Evolutionary conservation across 2,329 filamentous ascomycete genomes (phyloP), one percentile per base, ranked within the genome.

Genomic region (Lachnellula occidentalis): DNA sequence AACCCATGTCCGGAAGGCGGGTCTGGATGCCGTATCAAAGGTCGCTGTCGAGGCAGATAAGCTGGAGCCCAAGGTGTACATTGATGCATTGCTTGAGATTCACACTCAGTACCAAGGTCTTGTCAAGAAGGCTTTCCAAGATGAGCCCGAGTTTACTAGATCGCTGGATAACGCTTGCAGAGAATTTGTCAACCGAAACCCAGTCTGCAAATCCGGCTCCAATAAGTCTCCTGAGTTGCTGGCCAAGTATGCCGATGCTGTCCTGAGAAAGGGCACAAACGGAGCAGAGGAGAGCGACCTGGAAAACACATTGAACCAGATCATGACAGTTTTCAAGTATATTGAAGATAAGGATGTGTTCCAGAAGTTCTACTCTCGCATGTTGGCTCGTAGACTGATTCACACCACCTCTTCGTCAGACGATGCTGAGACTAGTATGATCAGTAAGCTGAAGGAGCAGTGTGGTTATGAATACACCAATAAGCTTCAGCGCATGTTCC

Each of bases 321-420:
- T 99, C 66, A 99, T 99, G 94, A 96, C 92, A 1, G 90, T 99
- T 53, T 99, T 99, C 82, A 97, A 97, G 76, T 99, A 99, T 73
- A 97, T 99, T 60, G 94, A 99, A 70, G 95, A 99, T 74, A 99
- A 99, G 78, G 94, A 99, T 68, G 95, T 99, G 5, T 99, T 99
- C 80, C 94, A 97, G 72, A 99, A 97, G 72, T 99, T 96, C 74
- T 99, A 99, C 74, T 95, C 92, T 2, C 88, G 92, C 59, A 96
- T 96, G 86, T 77, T 99, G 64, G 94, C 94, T 48, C 90, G 95
- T 71, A 90, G 94, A 66, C 76, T 99, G 53, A 94, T 99, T 17
- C 90, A 96, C 71, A 91, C 88, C 70, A 96, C 88, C 70, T 97
- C 94, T 0, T 94, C 94, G 3, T 96, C 92, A 2, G 92, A 96